Conservation (phyloP, 2,329 filamentous ascomycete genomes). For the Cladosporium phlei region DNA sequence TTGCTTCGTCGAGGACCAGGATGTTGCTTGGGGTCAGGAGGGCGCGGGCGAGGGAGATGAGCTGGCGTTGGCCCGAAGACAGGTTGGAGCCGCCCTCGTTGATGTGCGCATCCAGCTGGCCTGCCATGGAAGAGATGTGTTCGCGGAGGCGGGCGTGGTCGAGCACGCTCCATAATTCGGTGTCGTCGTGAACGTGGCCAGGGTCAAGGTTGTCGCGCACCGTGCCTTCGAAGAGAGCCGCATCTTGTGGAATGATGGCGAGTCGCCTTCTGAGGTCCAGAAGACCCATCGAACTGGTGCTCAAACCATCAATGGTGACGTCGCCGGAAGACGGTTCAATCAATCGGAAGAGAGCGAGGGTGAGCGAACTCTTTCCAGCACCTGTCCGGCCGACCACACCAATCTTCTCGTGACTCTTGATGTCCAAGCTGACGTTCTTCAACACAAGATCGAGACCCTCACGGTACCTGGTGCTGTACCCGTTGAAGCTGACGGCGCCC, state of each 20-base stretch:
- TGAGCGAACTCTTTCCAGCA: constrained; percentile 91
- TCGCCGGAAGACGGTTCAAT: constrained; percentile 80
- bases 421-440: constrained; percentile 85
- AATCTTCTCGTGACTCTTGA: constrained; percentile 96
- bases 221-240: constrained; percentile 88
- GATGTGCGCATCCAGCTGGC: constrained; percentile 82
- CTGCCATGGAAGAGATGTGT: constrained; percentile 79
- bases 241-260: constrained; percentile 96
- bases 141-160: constrained; percentile 93
- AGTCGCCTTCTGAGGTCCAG: constrained; percentile 82
- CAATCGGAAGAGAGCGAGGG: constrained; percentile 87
- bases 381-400: constrained; percentile 94
- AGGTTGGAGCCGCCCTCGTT: constrained; percentile 96
- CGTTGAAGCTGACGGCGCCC: constrained; percentile 82
- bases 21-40: constrained; percentile 95
- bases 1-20: constrained; percentile 93
- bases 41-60: constrained; percentile 88
- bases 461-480: constrained; percentile 91
- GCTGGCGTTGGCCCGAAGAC: constrained; percentile 89
- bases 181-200: constrained; percentile 90
- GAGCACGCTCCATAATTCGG: constrained; percentile 79
- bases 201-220: constrained; percentile 95
- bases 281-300: constrained; percentile 85
- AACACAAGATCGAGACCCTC: constrained; percentile 85
- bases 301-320: constrained; percentile 83